Percentiles rank a stretch among this genome's conserved stretches.
phyloP scores from a whole-genome alignment of 306 rosid species.

The Dalbergia cultrata region DNA sequence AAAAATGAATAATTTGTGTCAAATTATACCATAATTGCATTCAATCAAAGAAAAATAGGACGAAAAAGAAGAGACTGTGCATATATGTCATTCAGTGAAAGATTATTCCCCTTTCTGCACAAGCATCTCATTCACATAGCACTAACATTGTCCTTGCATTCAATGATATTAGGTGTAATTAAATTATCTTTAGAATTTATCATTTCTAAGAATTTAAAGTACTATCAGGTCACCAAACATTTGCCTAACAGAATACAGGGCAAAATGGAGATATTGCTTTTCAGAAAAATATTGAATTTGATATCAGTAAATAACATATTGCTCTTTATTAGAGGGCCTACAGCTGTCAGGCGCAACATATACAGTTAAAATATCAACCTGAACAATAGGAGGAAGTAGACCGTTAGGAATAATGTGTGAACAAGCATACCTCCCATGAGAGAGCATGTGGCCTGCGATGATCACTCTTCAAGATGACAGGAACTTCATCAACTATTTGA shows the following conservation, averaged over 20 bases:
- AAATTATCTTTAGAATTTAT: slow-evolving; percentile 33
- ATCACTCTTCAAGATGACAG: slow-evolving; percentile 85
- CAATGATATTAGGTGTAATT: slow-evolving; percentile 14
- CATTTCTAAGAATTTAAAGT: slow-evolving; percentile 9
- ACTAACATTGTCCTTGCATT: not conserved
- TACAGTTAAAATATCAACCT: slow-evolving; percentile 41
- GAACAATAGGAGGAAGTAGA: slow-evolving; percentile 38
- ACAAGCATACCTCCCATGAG: slow-evolving; percentile 93
- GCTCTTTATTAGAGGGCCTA: slow-evolving; percentile 23
- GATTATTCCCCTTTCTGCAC: slow-evolving; percentile 34
- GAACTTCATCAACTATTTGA: slow-evolving; percentile 72
- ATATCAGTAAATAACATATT: slow-evolving; percentile 5
- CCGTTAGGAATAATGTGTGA: slow-evolving; percentile 33
- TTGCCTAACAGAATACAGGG: slow-evolving; percentile 22
- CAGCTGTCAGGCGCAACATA: slow-evolving; percentile 17
- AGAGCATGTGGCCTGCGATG: slow-evolving; percentile 99
- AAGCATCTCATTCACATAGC: slow-evolving; percentile 20
- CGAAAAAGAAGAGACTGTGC: not conserved
- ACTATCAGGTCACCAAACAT: slow-evolving; percentile 12
- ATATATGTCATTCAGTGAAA: slow-evolving; percentile 1
- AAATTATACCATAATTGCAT: slow-evolving; percentile 6
- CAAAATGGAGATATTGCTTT: slow-evolving; percentile 25
- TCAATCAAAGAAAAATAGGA: slow-evolving; percentile 27
- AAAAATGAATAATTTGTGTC: slow-evolving; percentile 20
- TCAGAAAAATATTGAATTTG: slow-evolving; percentile 15